These are phyloP conservation scores for Lipomyces orientalis DNA, from an alignment of 805 yeast species.

Conservation along the genomic window DNA sequence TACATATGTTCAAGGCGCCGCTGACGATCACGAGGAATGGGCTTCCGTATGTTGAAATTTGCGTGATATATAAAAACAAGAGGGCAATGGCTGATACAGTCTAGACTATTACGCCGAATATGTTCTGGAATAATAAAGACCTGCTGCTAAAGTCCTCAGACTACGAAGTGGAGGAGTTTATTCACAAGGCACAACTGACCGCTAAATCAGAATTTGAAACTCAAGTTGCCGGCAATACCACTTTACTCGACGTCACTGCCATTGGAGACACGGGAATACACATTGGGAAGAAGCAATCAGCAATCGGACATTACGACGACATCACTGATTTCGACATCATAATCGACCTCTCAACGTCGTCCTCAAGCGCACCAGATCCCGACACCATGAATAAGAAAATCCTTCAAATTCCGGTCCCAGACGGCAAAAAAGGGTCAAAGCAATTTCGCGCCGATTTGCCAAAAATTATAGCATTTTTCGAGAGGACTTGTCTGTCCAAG, in stretches of 20 bases:
- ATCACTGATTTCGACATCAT: constrained; percentile 23
- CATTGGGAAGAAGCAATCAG: constrained; percentile 19
- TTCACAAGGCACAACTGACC: constrained; percentile 41
- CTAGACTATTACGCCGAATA: constrained; percentile 53
- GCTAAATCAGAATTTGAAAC: constrained; percentile 25
- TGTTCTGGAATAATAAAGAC: constrained; percentile 60
- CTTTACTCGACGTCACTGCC: constrained; percentile 26
- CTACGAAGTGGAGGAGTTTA: constrained; percentile 36
- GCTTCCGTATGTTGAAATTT: constrained; percentile 42
- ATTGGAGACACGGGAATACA: constrained; percentile 28
- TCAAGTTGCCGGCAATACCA: constrained; percentile 34
- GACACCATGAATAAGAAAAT: constrained; percentile 2
- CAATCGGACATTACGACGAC: background rate
- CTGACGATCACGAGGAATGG: constrained; percentile 94
- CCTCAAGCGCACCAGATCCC: constrained; percentile 12
- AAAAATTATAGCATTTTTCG: constrained; percentile 46
- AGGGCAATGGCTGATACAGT: background rate
- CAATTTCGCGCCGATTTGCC: constrained; percentile 58
- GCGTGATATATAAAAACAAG: background rate
- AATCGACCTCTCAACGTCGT: constrained; percentile 35
- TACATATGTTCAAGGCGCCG: constrained; percentile 87
- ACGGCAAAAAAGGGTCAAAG: constrained; percentile 69
- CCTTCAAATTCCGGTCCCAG: constrained; percentile 36
- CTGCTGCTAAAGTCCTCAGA: constrained; percentile 37
- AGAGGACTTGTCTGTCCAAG: constrained; percentile 13